These are phyloP conservation scores for Miamiensis avidus DNA, from an alignment of 169 alveolate genomes.

Conservation along the genomic window DNA sequence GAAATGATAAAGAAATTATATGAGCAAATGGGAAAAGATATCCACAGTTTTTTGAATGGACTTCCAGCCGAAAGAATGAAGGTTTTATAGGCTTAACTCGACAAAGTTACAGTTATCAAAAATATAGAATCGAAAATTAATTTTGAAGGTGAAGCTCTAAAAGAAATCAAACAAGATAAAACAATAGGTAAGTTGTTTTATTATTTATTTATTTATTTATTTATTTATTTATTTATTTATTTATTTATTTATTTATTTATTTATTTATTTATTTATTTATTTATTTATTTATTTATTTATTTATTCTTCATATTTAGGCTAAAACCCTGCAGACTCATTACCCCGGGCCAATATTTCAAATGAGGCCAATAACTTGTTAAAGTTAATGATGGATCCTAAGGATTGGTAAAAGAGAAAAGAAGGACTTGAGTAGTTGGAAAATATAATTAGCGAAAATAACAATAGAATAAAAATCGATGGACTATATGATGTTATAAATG, in stretches of 20 bases:
- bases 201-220: too few species aligned
- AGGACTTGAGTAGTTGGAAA: conserved; percentile 41
- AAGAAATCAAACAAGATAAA: neutral
- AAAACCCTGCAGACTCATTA: conserved; percentile 21
- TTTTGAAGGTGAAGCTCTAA: conserved; percentile 37
- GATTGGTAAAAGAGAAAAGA: conserved; percentile 47
- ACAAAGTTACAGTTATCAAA: conserved; percentile 24
- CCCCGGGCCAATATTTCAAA: conserved; percentile 36
- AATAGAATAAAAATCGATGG: conserved; percentile 34
- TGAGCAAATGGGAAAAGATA: conserved; percentile 34
- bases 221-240: too few species aligned
- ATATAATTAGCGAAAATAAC: conserved; percentile 14
- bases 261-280: too few species aligned
- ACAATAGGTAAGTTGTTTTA: conserved; percentile 1
- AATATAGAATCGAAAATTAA: conserved; percentile 11
- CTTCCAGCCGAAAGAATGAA: conserved; percentile 21
- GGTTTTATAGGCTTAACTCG: conserved; percentile 19
- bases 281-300: too few species aligned
- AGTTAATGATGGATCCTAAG: conserved; percentile 31
- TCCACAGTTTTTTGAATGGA: conserved; percentile 10
- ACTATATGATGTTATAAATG: conserved; percentile 19
- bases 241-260: too few species aligned
- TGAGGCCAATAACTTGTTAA: conserved; percentile 12
- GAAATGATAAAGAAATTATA: conserved; percentile 34
- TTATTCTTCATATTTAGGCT: too few species aligned